Evolutionary conservation across 2,329 filamentous ascomycete genomes (phyloP).

Genomic region (Drechslerella dactyloides): DNA sequence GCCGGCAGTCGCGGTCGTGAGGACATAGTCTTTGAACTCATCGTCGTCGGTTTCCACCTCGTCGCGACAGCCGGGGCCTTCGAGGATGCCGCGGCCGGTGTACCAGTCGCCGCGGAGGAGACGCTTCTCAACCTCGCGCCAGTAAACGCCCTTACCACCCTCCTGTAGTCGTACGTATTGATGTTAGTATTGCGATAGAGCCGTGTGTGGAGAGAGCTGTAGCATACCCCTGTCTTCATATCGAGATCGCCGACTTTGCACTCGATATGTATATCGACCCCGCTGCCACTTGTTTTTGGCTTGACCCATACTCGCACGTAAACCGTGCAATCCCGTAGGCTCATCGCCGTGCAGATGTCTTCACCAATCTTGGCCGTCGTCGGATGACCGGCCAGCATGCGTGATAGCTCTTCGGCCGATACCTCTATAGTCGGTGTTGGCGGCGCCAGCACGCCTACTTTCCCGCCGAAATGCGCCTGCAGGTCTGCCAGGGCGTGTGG

Average conservation of each 20-base stretch:
- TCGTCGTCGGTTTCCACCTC: slow-evolving; percentile 7
- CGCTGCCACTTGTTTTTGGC: slow-evolving; percentile 48
- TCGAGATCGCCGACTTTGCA: slow-evolving; percentile 55
- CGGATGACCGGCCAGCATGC: slow-evolving; percentile 50
- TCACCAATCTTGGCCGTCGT: slow-evolving; percentile 43
- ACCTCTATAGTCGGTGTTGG: slow-evolving; percentile 41
- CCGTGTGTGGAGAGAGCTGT: not conserved
- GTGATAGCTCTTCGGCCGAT: slow-evolving; percentile 42
- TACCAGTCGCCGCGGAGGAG: slow-evolving; percentile 55
- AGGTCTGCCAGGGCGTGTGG: slow-evolving; percentile 49
- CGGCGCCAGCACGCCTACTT: slow-evolving; percentile 37
- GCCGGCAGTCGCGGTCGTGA: slow-evolving; percentile 20
- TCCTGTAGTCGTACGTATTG: slow-evolving; percentile 28
- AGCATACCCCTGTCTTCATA: slow-evolving; percentile 52
- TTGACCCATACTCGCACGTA: slow-evolving; percentile 54
- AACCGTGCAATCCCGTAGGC: slow-evolving; percentile 54
- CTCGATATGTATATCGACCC: slow-evolving; percentile 54
- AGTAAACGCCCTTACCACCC: slow-evolving; percentile 55
- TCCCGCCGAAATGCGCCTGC: slow-evolving; percentile 49
- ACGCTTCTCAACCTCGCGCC: slow-evolving; percentile 54
- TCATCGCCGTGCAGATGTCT: slow-evolving; percentile 55
- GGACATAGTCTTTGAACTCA: slow-evolving; percentile 37
- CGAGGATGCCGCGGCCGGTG: slow-evolving; percentile 47
- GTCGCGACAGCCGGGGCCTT: slow-evolving; percentile 44
- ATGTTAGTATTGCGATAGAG: slow-evolving; percentile 1